phyloP scores from a whole-genome alignment of 805 yeast genomes.

The Candida golubevii region DNA sequence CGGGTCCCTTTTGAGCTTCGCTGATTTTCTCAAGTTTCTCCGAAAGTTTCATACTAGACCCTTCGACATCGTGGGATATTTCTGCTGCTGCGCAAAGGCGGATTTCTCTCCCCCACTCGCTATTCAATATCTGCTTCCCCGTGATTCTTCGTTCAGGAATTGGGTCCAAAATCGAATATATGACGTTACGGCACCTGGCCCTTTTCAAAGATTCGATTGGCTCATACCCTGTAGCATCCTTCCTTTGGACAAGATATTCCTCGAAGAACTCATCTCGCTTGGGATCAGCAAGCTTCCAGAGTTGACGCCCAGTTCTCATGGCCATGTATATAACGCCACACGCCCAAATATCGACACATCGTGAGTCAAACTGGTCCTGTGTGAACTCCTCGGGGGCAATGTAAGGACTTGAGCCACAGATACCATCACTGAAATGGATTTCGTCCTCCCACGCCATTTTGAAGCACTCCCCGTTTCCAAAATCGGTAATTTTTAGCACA shows the following conservation, averaged over 20 bases:
- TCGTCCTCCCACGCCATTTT: constrained; percentile 79
- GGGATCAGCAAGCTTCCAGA: constrained; percentile 79
- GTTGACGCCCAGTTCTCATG: constrained; percentile 88
- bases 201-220: constrained; percentile 85
- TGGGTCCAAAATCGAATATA: constrained; percentile 91
- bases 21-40: constrained; percentile 1
- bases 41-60: background rate
- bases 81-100: constrained; percentile 71
- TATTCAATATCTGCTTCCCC: constrained; percentile 79
- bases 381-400: constrained; percentile 87
- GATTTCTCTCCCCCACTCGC: constrained; percentile 95
- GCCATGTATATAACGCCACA: constrained; percentile 93
- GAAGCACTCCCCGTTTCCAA: constrained; percentile 82
- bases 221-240: constrained; percentile 80
- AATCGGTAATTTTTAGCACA: constrained; percentile 75
- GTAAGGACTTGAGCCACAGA: constrained; percentile 85
- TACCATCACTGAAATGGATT: constrained; percentile 66
- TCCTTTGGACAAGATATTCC: constrained; percentile 72
- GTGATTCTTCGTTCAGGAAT: constrained; percentile 82
- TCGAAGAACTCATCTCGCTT: constrained; percentile 76
- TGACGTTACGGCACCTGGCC: constrained; percentile 87
- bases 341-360: constrained; percentile 86
- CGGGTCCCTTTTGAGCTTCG: too few relatives aligned
- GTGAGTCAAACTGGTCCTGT: constrained; percentile 65
- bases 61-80: background rate